Evolutionary conservation across 208 protist genomes (phyloP).

Genomic region (Leishmania lainsoni): DNA sequence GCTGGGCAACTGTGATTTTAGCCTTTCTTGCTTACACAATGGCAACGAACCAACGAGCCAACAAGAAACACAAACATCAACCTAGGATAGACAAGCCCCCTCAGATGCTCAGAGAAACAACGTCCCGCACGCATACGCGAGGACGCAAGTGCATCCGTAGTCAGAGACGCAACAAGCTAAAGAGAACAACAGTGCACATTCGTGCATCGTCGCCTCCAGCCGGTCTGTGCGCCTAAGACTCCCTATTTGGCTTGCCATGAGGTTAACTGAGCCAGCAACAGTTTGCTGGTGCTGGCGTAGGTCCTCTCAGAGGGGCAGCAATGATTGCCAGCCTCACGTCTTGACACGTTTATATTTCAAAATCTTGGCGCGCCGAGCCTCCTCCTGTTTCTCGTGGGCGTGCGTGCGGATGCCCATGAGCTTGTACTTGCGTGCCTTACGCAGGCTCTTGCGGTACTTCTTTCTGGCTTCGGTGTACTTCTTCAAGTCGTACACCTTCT

Average conservation of each 20-base stretch:
- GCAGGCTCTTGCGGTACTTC: constrained; percentile 87
- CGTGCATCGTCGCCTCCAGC: not conserved
- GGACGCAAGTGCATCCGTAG: not conserved
- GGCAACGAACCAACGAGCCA: not conserved
- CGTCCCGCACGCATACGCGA: not conserved
- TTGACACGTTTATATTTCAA: constrained; percentile 89
- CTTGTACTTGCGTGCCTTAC: constrained; percentile 87
- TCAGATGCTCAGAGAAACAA: not conserved
- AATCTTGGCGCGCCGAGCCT: constrained; percentile 88
- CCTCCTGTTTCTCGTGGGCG: constrained; percentile 90
- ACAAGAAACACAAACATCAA: not conserved
- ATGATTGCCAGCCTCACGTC: constrained; percentile 35
- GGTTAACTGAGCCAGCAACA: not conserved
- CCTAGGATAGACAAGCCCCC: not conserved
- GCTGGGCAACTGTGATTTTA: not conserved
- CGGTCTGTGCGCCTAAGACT: not conserved
- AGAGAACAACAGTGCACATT: not conserved
- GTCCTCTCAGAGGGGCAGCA: not conserved
- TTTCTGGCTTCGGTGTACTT: constrained; percentile 88
- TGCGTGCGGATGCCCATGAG: constrained; percentile 83
- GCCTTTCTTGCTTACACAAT: not conserved
- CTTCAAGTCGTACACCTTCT: constrained; percentile 92
- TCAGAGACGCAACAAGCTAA: not conserved
- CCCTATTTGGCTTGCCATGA: not conserved
- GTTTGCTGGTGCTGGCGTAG: not conserved